A percentile compares a stretch with the other conserved stretches of the same genome.
Evolutionary conservation across 1,284 basidiomycete genomes (phyloP).

Genomic region (Sanghuangporus sanghuang): DNA sequence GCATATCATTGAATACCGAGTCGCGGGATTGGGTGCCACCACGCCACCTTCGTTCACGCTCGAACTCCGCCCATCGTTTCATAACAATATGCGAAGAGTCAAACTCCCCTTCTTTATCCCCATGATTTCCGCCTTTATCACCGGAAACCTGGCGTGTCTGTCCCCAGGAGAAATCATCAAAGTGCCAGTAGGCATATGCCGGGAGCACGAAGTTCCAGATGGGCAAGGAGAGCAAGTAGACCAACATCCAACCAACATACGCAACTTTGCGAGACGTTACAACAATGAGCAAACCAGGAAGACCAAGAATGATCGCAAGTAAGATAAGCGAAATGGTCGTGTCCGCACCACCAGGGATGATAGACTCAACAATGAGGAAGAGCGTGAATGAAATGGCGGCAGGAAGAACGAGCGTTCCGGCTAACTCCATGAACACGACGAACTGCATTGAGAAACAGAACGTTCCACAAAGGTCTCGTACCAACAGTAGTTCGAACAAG

Average conservation of each 20-base stretch:
- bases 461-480: constrained; percentile 91
- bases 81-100: constrained; percentile 96
- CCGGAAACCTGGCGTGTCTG: constrained; percentile 87
- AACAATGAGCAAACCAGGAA: constrained; percentile 92
- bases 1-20: constrained; percentile 59
- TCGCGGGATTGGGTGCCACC: constrained; percentile 80
- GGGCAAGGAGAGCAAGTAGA: constrained; percentile 90
- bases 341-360: constrained; percentile 72
- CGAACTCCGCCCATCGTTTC: constrained; percentile 99
- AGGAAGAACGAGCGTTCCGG: constrained; percentile 95
- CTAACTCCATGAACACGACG: constrained; percentile 95
- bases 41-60: constrained; percentile 93
- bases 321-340: constrained; percentile 95
- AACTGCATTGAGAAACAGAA: constrained; percentile 99
- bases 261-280: constrained; percentile 91
- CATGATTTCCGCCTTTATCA: constrained; percentile 65
- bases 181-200: constrained; percentile 97
- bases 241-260: constrained; percentile 95
- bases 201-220: constrained; percentile 96
- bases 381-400: constrained; percentile 96
- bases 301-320: constrained; percentile 89
- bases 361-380: constrained; percentile 84
- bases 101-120: constrained; percentile 93
- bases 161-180: constrained; percentile 99
- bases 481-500: constrained; percentile 87